A percentile compares a stretch with the other conserved stretches of the same genome.
phyloP scores from a whole-genome alignment of 345 rosid species.

The Carallia pectinifolia region DNA sequence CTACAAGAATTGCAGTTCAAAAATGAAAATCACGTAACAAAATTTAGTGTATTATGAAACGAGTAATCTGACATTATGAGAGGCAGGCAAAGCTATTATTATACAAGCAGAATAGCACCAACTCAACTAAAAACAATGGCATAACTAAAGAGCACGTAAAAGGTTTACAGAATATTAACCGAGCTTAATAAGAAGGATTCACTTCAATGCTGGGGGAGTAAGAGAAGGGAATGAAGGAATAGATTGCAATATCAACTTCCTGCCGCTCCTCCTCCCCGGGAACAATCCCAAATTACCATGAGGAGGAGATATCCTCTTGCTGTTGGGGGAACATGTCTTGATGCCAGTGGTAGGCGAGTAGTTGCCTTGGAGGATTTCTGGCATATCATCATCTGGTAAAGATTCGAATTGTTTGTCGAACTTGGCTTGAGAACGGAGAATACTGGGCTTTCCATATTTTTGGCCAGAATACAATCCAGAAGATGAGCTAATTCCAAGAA shows the following conservation, averaged over 20 bases:
- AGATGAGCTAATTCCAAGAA: conserved; percentile 50
- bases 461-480: conserved; percentile 32
- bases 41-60: conserved; percentile 19
- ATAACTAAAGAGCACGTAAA: conserved; percentile 17
- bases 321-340: conserved; percentile 79
- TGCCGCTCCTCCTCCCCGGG: conserved; percentile 62
- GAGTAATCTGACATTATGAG: conserved; percentile 26
- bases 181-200: conserved; percentile 14
- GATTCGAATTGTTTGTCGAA: conserved; percentile 49
- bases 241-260: conserved; percentile 86
- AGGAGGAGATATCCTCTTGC: conserved; percentile 97
- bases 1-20: too few relatives aligned
- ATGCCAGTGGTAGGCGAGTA: conserved; percentile 42
- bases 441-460: conserved; percentile 44
- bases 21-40: neutral
- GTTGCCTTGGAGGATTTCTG: conserved; percentile 55
- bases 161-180: conserved; percentile 25
- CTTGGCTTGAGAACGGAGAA: conserved; percentile 38
- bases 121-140: conserved; percentile 8
- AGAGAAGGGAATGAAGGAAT: conserved; percentile 97
- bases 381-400: conserved; percentile 54
- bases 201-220: conserved; percentile 65
- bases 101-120: conserved; percentile 19
- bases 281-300: conserved; percentile 53
- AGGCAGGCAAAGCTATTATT: conserved; percentile 29